Conservation (phyloP, 176 grass and related monocot species). For the Elymus sibiricus region DNA sequence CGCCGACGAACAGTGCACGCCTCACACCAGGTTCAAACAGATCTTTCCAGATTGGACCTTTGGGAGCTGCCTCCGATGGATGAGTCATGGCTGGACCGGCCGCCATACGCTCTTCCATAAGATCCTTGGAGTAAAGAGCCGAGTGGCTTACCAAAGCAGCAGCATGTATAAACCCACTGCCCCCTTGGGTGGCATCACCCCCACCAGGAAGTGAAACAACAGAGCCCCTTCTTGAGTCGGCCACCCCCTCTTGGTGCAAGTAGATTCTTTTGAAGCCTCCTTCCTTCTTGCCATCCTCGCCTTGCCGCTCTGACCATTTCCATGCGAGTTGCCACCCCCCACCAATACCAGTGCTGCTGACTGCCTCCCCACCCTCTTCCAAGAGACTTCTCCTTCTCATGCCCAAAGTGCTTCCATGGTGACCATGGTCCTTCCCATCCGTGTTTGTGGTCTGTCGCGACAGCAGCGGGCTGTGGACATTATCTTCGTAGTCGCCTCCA, state of each 20-base stretch:
- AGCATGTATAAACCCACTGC: constrained; percentile 61
- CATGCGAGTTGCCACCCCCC: constrained; percentile 90
- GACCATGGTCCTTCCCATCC: constrained; percentile 64
- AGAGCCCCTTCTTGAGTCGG: constrained; percentile 67
- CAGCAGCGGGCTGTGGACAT: constrained; percentile 72
- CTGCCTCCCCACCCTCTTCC: constrained; percentile 54
- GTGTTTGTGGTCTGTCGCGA: constrained; percentile 58
- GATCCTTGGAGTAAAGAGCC: constrained; percentile 68
- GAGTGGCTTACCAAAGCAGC: constrained; percentile 82
- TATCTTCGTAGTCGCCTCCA: constrained; percentile 64
- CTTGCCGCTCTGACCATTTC: constrained; percentile 81
- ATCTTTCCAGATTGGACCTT: constrained; percentile 58
- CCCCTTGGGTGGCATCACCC: constrained; percentile 37
- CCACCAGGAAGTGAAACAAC: constrained; percentile 65
- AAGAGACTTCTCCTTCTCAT: constrained; percentile 62
- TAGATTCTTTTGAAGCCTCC: constrained; percentile 85
- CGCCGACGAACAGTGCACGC: constrained; percentile 66
- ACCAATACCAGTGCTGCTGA: constrained; percentile 79
- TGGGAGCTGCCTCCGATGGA: constrained; percentile 54
- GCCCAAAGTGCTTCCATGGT: constrained; percentile 49
- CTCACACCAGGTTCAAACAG: constrained; percentile 83
- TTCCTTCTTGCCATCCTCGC: constrained; percentile 73
- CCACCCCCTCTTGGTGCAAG: constrained; percentile 69
- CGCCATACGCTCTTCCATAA: constrained; percentile 47
- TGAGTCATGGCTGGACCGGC: constrained; percentile 67